A percentile compares a stretch with the other conserved stretches of the same genome.
Conservation (phyloP, 106 monocot genomes). For the Alisma plantagoaquatica region DNA sequence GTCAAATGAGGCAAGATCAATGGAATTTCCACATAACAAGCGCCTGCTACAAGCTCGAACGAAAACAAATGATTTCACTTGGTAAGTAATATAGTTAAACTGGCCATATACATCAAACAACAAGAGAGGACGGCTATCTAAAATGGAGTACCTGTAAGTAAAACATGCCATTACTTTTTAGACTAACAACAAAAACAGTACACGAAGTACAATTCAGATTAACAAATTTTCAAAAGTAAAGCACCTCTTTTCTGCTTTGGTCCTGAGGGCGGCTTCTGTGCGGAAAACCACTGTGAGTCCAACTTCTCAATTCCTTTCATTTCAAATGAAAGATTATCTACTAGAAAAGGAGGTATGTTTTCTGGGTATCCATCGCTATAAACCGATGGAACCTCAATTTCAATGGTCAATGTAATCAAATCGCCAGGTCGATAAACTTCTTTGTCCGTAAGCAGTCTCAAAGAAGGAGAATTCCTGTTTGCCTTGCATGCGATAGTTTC, state of each 20-base stretch:
- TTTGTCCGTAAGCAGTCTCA: constrained; percentile 63
- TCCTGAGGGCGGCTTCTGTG: constrained; percentile 48
- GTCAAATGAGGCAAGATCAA: too few relatives aligned
- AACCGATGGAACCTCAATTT: constrained; percentile 38
- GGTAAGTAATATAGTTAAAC: too few relatives aligned
- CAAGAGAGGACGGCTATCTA: too few relatives aligned
- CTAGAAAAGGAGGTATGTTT: constrained; percentile 28
- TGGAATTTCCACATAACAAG: too few relatives aligned
- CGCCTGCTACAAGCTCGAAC: too few relatives aligned
- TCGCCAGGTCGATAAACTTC: constrained; percentile 87
- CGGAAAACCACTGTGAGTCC: constrained; percentile 81
- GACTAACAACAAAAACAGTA: background rate
- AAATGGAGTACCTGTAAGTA: too few relatives aligned
- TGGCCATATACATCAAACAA: too few relatives aligned
- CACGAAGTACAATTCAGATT: background rate
- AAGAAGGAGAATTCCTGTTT: constrained; percentile 25
- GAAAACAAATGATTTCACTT: too few relatives aligned
- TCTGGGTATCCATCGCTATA: constrained; percentile 14
- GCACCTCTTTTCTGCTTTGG: constrained; percentile 84
- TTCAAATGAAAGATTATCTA: constrained; percentile 64
- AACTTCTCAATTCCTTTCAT: constrained; percentile 88
- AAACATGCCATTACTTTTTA: too few relatives aligned
- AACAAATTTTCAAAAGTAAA: background rate
- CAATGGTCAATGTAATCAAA: constrained; percentile 48
- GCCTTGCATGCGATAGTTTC: constrained; percentile 6